A percentile compares a stretch with the other conserved stretches of the same genome.
Conservation (phyloP, 176 grass and related monocot genomes). For the Carex cristatella region DNA sequence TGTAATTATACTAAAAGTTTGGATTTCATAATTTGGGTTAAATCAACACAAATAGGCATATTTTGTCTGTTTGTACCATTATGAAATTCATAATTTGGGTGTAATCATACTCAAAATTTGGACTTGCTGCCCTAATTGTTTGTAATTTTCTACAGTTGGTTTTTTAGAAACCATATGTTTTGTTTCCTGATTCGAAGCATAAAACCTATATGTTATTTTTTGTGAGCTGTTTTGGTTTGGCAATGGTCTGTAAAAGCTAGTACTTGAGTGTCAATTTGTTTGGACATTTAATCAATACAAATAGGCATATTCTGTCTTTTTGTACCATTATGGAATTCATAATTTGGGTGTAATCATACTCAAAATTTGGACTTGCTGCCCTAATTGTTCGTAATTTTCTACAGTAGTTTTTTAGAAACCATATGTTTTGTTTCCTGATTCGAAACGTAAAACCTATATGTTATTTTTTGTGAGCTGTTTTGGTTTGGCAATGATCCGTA, state of each 20-base stretch:
- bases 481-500: slow-evolving; percentile 11
- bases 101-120: not conserved
- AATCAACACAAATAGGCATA: not conserved
- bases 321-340: not conserved
- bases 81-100: not conserved
- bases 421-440: not conserved
- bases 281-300: not conserved
- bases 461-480: slow-evolving; percentile 11
- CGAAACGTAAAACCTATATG: not conserved
- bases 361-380: not conserved
- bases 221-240: slow-evolving; percentile 14
- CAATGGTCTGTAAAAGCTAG: not conserved
- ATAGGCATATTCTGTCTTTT: not conserved
- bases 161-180: not conserved
- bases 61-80: not conserved
- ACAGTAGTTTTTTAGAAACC: not conserved
- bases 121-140: not conserved
- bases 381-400: not conserved
- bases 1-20: not conserved
- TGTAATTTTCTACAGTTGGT: not conserved
- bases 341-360: not conserved
- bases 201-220: not conserved
- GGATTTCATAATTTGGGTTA: not conserved
- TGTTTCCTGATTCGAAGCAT: not conserved
- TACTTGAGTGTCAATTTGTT: slow-evolving; percentile 20